These are phyloP conservation scores for Camellia granthamiana DNA, from an alignment of 148 eudicot species.

Conservation along the genomic window DNA sequence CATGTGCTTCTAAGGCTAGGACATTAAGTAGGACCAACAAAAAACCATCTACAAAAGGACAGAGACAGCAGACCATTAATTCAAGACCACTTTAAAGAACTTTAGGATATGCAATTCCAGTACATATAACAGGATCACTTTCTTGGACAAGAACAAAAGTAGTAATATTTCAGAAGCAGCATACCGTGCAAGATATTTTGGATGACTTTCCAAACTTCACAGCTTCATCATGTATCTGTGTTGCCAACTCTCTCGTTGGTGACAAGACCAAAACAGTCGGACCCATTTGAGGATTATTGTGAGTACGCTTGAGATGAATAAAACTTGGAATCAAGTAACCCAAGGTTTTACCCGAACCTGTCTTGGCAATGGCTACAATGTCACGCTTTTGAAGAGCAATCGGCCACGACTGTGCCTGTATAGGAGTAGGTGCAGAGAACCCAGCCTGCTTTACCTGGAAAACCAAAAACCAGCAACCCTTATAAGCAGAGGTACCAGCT, in stretches of 20 bases:
- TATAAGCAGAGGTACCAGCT: conserved; percentile 29
- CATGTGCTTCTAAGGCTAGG: too few relatives aligned
- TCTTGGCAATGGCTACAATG: conserved; percentile 88
- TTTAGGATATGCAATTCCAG: not conserved
- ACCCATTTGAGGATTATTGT: conserved; percentile 70
- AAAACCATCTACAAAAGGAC: not conserved
- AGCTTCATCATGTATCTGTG: conserved; percentile 95
- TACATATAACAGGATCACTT: conserved; percentile 4
- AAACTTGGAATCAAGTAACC: conserved; percentile 89
- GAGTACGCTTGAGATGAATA: conserved; percentile 59
- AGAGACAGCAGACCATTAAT: too few relatives aligned
- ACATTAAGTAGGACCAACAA: not conserved
- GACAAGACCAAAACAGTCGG: conserved; percentile 90
- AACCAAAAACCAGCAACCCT: conserved; percentile 37
- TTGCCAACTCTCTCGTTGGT: conserved; percentile 94
- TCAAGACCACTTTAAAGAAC: not conserved
- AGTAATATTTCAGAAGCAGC: not conserved
- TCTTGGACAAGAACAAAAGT: not conserved
- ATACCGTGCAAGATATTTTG: conserved; percentile 70
- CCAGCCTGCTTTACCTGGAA: conserved; percentile 80
- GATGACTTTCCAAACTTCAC: conserved; percentile 77
- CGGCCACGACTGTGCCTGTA: conserved; percentile 96
- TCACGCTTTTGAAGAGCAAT: conserved; percentile 76
- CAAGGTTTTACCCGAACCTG: conserved; percentile 89
- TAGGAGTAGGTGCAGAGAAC: conserved; percentile 82